Conservation (phyloP, 495 filamentous ascomycete species). For the Trichoderma orchidacearum region DNA sequence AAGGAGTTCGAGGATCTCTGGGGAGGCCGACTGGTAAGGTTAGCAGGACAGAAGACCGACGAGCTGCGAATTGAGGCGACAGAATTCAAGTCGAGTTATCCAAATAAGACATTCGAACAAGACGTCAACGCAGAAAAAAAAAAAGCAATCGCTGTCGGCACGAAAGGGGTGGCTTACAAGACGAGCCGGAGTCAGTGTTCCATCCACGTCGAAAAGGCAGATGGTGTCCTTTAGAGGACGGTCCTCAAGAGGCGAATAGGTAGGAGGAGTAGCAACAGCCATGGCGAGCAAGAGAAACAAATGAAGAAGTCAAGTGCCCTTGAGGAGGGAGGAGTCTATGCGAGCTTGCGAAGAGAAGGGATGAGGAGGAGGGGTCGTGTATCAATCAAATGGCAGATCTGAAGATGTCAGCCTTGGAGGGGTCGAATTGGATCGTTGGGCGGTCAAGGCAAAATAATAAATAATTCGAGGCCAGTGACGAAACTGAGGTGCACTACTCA, state of each 20-base stretch:
- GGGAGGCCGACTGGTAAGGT: slow-evolving; percentile 28
- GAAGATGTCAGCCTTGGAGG: background rate
- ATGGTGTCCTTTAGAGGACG: slow-evolving; percentile 84
- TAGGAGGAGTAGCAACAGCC: slow-evolving; percentile 31
- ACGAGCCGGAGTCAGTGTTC: slow-evolving; percentile 69
- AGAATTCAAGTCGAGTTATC: background rate
- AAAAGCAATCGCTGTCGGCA: too few relatives aligned
- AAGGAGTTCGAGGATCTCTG: slow-evolving; percentile 75
- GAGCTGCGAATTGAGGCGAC: background rate
- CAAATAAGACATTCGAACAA: background rate
- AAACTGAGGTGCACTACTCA: background rate
- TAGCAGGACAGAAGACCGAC: background rate
- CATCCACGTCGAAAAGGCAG: slow-evolving; percentile 87
- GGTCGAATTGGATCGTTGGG: background rate
- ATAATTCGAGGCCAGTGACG: background rate
- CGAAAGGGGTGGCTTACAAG: too few relatives aligned
- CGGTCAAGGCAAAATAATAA: background rate
- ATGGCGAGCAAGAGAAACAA: slow-evolving; percentile 43
- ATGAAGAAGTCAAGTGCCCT: background rate
- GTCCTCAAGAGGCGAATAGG: slow-evolving; percentile 60
- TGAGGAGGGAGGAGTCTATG: background rate
- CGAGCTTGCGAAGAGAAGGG: background rate
- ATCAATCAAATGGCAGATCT: background rate
- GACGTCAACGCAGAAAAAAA: too few relatives aligned
- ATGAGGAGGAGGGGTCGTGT: background rate